A percentile compares a stretch with the other conserved stretches of the same genome.
Evolutionary conservation across 2,329 filamentous ascomycete species (phyloP).

Genomic region (Thermoascus crustaceus): DNA sequence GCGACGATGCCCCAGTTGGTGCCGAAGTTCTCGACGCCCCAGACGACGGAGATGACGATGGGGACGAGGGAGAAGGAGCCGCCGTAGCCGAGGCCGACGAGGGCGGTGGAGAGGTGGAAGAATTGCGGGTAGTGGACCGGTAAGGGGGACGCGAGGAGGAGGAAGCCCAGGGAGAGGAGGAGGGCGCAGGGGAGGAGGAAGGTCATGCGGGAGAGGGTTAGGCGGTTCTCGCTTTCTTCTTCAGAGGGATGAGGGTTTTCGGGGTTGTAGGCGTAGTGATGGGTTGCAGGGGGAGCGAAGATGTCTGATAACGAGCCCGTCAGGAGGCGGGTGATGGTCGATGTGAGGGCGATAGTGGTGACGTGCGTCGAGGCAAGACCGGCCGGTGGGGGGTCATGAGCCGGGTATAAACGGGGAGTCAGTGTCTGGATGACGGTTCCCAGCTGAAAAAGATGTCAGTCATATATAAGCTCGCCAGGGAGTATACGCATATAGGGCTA

Average conservation of each 20-base stretch:
- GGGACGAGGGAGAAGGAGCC: slow-evolving; percentile 83
- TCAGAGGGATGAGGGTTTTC: slow-evolving; percentile 31
- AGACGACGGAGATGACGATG: slow-evolving; percentile 92
- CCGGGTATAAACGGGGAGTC: slow-evolving; percentile 53
- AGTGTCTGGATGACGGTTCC: slow-evolving; percentile 88
- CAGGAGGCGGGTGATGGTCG: slow-evolving; percentile 80
- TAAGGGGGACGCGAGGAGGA: slow-evolving; percentile 69
- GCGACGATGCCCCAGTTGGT: slow-evolving; percentile 97
- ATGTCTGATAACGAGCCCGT: slow-evolving; percentile 85
- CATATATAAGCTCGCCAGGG: neutral
- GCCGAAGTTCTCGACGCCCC: slow-evolving; percentile 97
- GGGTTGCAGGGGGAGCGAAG: slow-evolving; percentile 61
- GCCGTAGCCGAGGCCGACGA: slow-evolving; percentile 86
- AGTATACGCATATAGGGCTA: neutral
- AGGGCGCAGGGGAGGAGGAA: slow-evolving; percentile 71
- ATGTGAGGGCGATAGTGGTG: slow-evolving; percentile 82
- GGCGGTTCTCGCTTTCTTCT: slow-evolving; percentile 19
- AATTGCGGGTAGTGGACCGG: slow-evolving; percentile 69
- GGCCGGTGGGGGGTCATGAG: slow-evolving; percentile 43
- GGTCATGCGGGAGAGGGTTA: slow-evolving; percentile 66
- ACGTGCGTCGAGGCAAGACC: slow-evolving; percentile 73
- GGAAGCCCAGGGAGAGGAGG: slow-evolving; percentile 65
- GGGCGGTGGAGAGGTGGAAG: slow-evolving; percentile 77
- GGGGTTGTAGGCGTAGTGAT: slow-evolving; percentile 46
- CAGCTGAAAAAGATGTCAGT: slow-evolving; percentile 36